phyloP scores from a whole-genome alignment of 108 stramenopile species.

The Discostella stelligeroides region DNA sequence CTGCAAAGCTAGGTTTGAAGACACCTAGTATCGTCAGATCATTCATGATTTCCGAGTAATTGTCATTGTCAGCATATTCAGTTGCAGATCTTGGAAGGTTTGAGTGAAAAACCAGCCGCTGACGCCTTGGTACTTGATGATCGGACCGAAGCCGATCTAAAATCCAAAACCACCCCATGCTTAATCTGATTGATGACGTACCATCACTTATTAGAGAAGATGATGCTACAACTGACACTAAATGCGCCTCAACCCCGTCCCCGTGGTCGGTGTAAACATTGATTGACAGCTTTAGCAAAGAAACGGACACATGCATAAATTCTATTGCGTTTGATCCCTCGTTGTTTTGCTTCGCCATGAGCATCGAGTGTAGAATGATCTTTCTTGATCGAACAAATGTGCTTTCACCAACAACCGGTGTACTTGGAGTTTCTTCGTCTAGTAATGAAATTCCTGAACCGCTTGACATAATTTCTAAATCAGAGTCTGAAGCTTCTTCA shows the following conservation, averaged over 20 bases:
- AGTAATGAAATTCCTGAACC: slow-evolving; percentile 49
- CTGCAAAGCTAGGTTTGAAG: slow-evolving; percentile 55
- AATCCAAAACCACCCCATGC: slow-evolving; percentile 91
- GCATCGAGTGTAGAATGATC: slow-evolving; percentile 25
- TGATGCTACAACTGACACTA: slow-evolving; percentile 72
- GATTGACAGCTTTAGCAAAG: slow-evolving; percentile 53
- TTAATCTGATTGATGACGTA: slow-evolving; percentile 49
- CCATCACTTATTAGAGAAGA: slow-evolving; percentile 56
- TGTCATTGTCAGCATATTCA: slow-evolving; percentile 49
- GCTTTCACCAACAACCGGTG: background rate
- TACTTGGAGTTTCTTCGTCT: slow-evolving; percentile 12
- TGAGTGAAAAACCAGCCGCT: slow-evolving; percentile 79
- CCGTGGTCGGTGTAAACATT: slow-evolving; percentile 52
- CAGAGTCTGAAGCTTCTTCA: slow-evolving; percentile 39
- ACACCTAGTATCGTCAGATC: slow-evolving; percentile 59
- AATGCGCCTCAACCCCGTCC: slow-evolving; percentile 75
- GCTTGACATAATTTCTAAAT: slow-evolving; percentile 43
- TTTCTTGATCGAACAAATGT: slow-evolving; percentile 17
- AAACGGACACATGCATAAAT: slow-evolving; percentile 50
- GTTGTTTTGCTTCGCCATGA: slow-evolving; percentile 21
- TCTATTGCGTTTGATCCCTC: slow-evolving; percentile 20
- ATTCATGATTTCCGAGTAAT: slow-evolving; percentile 61
- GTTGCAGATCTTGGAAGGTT: slow-evolving; percentile 61
- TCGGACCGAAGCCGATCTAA: slow-evolving; percentile 58
- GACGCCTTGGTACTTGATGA: slow-evolving; percentile 44